Percentiles rank a stretch among this genome's conserved stretches.
These are phyloP conservation scores for Lachancea lanzarotensis DNA, from an alignment of 805 yeast genomes.

Conservation along the genomic window DNA sequence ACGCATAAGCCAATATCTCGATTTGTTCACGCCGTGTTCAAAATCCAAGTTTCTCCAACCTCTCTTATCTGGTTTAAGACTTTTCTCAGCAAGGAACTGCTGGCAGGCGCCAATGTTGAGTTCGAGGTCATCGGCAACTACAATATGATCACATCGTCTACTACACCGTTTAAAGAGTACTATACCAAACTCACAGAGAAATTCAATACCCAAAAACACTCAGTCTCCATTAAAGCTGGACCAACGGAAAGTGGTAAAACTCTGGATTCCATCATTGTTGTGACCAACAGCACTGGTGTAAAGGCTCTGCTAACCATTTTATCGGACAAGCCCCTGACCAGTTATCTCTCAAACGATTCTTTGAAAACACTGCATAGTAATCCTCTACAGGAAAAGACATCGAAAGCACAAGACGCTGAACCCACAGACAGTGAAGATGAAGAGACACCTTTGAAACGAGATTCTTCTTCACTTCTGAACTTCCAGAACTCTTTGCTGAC, in stretches of 20 bases:
- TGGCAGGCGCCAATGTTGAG: constrained; percentile 15
- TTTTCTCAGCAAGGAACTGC: constrained; percentile 18
- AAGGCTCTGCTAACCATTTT: constrained; percentile 31
- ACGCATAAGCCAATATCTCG: constrained; percentile 8
- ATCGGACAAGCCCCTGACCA: constrained; percentile 30
- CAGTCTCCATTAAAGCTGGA: not conserved
- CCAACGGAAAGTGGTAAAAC: not conserved
- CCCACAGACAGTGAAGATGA: constrained; percentile 12
- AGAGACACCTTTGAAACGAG: constrained; percentile 22
- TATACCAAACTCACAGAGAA: constrained; percentile 23
- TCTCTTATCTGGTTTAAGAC: constrained; percentile 31
- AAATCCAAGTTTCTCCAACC: constrained; percentile 24
- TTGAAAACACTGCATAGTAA: constrained; percentile 21
- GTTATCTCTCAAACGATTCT: constrained; percentile 26
- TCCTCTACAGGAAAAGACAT: constrained; percentile 14
- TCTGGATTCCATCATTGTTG: constrained; percentile 24
- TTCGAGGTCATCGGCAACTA: constrained; percentile 18
- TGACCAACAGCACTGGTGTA: constrained; percentile 31
- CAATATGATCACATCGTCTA: constrained; percentile 10
- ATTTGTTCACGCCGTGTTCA: constrained; percentile 16
- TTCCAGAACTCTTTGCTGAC: constrained; percentile 28
- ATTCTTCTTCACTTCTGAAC: constrained; percentile 27
- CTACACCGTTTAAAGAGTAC: constrained; percentile 32
- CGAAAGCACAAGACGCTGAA: constrained; percentile 1
- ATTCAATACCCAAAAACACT: constrained; percentile 10